Evolutionary conservation across 495 filamentous ascomycete species (phyloP), one percentile per base, ranked within the genome.

Genomic region (Aspergillus asperescens): DNA sequence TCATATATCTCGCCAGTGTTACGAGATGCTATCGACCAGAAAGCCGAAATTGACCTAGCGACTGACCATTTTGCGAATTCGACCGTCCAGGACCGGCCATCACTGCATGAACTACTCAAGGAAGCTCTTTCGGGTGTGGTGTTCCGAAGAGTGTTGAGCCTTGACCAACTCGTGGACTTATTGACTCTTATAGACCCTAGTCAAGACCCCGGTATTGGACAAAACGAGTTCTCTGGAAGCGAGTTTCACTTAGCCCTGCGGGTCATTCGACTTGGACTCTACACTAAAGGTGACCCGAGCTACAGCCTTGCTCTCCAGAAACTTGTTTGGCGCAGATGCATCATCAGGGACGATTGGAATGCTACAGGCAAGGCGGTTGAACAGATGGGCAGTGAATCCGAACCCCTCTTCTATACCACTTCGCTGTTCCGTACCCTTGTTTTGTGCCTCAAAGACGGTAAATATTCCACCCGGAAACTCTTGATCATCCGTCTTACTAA

Each of bases 241-340:
- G 77, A 85, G 56, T 95, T 90, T 62, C 85, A 81, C 61, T 65
- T 84, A 23, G 89, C 90, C 34, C 71, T 95, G 40, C 75, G 80
- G 34, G 83, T 85, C 1, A 76, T 92, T 7, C 75, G 75, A 44
- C 71, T 78, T 31, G 75, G 78, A 35, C 75, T 75, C 18, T 73
- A 77, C 55, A 69, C 73, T 20, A 70, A 75, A 12, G 66, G 59
- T 35, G 66, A 76, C 38, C 58, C 66, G n/a, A 77, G 77, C 2
- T 77, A 79, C 28, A 64, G 74, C 32, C 72, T 82, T 27, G 67
- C 77, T 41, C 68, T 82, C 35, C 79, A 85, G 57, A 82, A 81
- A 29, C 75, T 92, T 23, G 85, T 95, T 48, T 96, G 90, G 90
- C 82, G 90, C 56, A 81, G 90, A 31, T 88, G 87, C 59, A 82